A percentile compares a stretch with the other conserved stretches of the same genome.
Evolutionary conservation across 257 asterid species (phyloP).

Genomic region (Nicotiana tomentosiformis): DNA sequence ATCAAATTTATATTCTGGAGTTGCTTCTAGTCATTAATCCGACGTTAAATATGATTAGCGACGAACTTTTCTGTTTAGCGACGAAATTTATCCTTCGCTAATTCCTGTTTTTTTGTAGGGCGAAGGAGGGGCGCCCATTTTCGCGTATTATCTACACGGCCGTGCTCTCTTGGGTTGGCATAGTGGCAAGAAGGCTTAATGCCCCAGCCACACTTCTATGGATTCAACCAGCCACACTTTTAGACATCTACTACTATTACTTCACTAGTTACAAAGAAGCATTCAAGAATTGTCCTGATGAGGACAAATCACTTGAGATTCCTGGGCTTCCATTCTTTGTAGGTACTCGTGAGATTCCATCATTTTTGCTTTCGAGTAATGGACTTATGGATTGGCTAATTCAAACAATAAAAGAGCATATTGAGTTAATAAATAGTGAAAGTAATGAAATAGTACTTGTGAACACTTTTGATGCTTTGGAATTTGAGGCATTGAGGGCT

Average conservation of each 20-base stretch:
- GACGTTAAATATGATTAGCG: no score
- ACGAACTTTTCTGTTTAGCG: no score
- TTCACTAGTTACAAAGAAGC: background rate
- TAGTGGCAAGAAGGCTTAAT: slow-evolving; percentile 9
- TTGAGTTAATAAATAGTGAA: slow-evolving; percentile 21
- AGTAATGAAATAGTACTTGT: slow-evolving; percentile 11
- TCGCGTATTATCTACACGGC: slow-evolving; percentile 17
- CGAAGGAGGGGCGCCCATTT: slow-evolving; percentile 15
- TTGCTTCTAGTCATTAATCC: no score
- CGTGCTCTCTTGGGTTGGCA: slow-evolving; percentile 30
- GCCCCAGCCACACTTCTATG: slow-evolving; percentile 30
- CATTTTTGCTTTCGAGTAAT: slow-evolving; percentile 13
- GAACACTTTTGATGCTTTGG: slow-evolving; percentile 41
- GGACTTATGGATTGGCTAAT: slow-evolving; percentile 6
- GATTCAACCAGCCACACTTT: slow-evolving; percentile 30
- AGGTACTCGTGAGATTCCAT: slow-evolving; percentile 20
- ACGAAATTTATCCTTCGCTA: background rate
- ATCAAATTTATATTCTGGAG: no score
- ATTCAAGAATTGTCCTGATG: background rate
- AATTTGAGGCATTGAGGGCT: slow-evolving; percentile 22
- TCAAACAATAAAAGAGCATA: slow-evolving; percentile 13
- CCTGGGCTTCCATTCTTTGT: slow-evolving; percentile 21
- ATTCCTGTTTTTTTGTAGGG: background rate
- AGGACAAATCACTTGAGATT: slow-evolving; percentile 3
- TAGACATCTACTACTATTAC: slow-evolving; percentile 20